Conservation (phyloP, 345 rosid species). For the Atalantia buxifolia region DNA sequence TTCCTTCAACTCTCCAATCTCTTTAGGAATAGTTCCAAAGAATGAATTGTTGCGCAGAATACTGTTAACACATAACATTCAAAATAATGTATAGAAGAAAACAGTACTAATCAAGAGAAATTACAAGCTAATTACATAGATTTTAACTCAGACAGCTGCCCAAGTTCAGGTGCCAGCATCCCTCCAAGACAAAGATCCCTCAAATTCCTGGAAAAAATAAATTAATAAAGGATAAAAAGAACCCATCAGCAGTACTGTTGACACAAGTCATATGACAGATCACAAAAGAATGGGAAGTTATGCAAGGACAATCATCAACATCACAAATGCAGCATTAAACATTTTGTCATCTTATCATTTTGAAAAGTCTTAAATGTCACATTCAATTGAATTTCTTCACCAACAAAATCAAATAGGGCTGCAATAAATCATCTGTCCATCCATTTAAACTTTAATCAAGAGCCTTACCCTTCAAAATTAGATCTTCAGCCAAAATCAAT, state of each 20-base stretch:
- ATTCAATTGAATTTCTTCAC: background rate
- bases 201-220: conserved; percentile 44
- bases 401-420: background rate
- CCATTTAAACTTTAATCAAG: background rate
- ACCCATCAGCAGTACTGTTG: background rate
- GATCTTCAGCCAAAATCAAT: conserved; percentile 8
- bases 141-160: conserved; percentile 50
- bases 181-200: conserved; percentile 77
- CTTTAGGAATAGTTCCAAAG: conserved; percentile 63
- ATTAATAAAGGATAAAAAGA: background rate
- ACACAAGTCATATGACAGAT: background rate
- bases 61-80: conserved; percentile 30
- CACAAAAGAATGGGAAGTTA: background rate
- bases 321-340: conserved; percentile 2
- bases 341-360: background rate
- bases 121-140: conserved; percentile 56
- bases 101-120: background rate
- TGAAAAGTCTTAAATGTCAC: background rate
- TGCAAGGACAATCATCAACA: background rate
- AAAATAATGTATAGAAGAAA: background rate
- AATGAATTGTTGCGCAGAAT: conserved; percentile 81
- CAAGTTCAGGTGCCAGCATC: conserved; percentile 68
- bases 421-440: background rate
- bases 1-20: conserved; percentile 59
- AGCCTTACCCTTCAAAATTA: background rate